These are phyloP conservation scores for Cucumis hystrix DNA, from an alignment of 306 rosid species.

Conservation along the genomic window DNA sequence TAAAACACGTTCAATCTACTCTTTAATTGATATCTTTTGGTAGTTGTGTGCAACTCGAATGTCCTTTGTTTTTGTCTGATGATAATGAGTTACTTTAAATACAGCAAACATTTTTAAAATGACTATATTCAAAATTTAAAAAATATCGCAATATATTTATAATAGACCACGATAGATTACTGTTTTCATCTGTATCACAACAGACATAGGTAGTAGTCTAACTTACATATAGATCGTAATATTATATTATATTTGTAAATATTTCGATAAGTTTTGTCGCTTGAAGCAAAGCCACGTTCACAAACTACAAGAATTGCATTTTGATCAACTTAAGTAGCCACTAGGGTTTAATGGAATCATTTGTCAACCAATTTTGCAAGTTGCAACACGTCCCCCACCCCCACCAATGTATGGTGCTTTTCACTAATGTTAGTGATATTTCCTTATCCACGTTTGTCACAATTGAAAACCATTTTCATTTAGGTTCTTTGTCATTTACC, in stretches of 20 bases:
- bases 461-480: background rate
- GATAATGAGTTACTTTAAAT: rapidly evolving
- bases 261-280: too few species aligned
- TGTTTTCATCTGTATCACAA: too few species aligned
- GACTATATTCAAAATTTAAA: too few species aligned
- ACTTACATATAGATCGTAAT: too few species aligned
- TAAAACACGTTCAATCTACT: background rate
- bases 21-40: background rate
- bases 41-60: background rate
- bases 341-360: too few species aligned
- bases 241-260: too few species aligned
- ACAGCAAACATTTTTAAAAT: too few species aligned
- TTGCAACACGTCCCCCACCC: background rate
- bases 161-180: too few species aligned
- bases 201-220: too few species aligned
- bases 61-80: too few species aligned
- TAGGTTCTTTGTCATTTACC: background rate
- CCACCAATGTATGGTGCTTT: background rate
- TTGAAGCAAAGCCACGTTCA: background rate
- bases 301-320: background rate
- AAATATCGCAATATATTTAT: too few species aligned
- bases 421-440: too few species aligned
- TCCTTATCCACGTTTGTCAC: background rate
- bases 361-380: background rate
- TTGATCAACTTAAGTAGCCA: background rate